Evolutionary conservation across 164 flowering plant genomes (phyloP).

Genomic region (Berberis thunbergii): DNA sequence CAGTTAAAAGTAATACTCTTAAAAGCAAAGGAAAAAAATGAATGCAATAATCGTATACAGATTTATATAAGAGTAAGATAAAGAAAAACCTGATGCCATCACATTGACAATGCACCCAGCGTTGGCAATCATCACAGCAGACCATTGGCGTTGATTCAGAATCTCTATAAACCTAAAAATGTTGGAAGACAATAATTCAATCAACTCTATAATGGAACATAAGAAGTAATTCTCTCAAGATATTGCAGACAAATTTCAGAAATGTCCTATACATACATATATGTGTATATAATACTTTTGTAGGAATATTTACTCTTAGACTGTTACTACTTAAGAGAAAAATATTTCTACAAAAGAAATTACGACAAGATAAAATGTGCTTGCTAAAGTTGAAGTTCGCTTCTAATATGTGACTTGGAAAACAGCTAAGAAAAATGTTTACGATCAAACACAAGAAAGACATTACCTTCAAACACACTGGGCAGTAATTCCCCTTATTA

Average conservation of each 20-base stretch:
- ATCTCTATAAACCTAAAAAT: slow-evolving; percentile 91
- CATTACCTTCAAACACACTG: slow-evolving; percentile 96
- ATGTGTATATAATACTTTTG: too few species aligned
- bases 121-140: slow-evolving; percentile 95
- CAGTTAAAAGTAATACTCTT: not conserved
- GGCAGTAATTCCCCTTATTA: slow-evolving; percentile 92
- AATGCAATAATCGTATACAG: not conserved
- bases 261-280: too few species aligned
- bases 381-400: too few species aligned
- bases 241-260: too few species aligned
- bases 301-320: too few species aligned
- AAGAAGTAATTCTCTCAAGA: too few species aligned
- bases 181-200: not conserved
- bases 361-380: too few species aligned
- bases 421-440: too few species aligned
- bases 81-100: slow-evolving; percentile 83
- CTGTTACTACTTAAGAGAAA: too few species aligned
- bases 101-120: slow-evolving; percentile 97
- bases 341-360: too few species aligned
- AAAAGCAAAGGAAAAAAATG: not conserved
- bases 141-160: slow-evolving; percentile 99
- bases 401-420: too few species aligned
- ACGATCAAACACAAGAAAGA: not conserved
- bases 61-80: slow-evolving; percentile 1
- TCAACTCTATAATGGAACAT: too few species aligned